Conservation (phyloP, 495 filamentous ascomycete species). For the Neurospora sp. region DNA sequence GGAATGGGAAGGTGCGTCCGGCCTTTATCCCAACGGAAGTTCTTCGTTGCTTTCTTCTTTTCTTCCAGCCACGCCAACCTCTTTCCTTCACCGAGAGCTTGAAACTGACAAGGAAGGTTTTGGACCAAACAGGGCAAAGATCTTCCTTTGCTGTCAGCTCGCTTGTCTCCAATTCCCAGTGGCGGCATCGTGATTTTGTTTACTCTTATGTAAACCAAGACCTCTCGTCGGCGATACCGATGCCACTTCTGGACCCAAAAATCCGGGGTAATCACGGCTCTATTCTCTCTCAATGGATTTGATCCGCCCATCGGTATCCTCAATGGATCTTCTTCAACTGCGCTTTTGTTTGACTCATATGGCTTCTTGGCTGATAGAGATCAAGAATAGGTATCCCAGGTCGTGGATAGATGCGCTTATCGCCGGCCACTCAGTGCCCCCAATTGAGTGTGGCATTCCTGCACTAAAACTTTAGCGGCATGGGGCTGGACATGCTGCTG, state of each 20-base stretch:
- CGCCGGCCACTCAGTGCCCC: not conserved
- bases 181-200: not conserved
- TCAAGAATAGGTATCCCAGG: not conserved
- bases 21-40: not conserved
- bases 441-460: not conserved
- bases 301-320: not conserved
- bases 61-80: not conserved
- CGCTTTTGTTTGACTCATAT: not conserved
- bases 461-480: not conserved
- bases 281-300: not conserved
- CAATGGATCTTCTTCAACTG: not conserved
- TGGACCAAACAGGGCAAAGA: not conserved
- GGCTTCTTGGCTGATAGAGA: not conserved
- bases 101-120: not conserved
- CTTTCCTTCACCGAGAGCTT: not conserved
- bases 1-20: not conserved
- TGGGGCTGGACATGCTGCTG: not conserved
- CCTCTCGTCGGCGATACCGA: not conserved
- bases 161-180: not conserved
- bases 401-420: not conserved
- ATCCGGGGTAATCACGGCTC: not conserved
- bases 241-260: not conserved
- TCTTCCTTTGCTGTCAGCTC: not conserved
- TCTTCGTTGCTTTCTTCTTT: not conserved
- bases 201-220: not conserved